phyloP scores from a whole-genome alignment of 2,329 filamentous ascomycete genomes.

The Botrytis deweyae region DNA sequence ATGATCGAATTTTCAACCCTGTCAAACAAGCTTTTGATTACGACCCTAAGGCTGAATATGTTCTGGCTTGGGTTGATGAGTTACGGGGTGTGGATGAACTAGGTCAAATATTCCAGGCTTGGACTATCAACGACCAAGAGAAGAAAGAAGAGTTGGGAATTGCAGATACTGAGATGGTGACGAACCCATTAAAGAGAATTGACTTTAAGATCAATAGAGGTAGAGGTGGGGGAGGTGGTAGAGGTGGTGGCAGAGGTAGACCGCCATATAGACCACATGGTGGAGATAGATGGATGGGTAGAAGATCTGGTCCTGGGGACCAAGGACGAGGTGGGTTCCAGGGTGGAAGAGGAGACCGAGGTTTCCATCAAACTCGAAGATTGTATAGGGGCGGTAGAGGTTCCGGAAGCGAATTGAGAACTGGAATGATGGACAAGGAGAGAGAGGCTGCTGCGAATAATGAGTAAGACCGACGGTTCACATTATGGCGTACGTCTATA shows the following conservation, averaged over 20 bases:
- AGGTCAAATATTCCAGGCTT: conserved; percentile 65
- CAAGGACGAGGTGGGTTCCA: conserved; percentile 17
- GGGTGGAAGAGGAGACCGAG: conserved; percentile 20
- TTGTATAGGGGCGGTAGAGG: conserved; percentile 24
- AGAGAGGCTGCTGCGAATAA: conserved; percentile 1
- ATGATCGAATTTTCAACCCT: conserved; percentile 72
- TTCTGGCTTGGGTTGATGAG: conserved; percentile 72
- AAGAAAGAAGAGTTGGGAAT: conserved; percentile 59
- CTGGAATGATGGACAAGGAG: conserved; percentile 22
- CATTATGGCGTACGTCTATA: background rate
- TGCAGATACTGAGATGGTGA: conserved; percentile 61
- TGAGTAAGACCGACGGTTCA: background rate
- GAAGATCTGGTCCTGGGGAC: conserved; percentile 4
- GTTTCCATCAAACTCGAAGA: conserved; percentile 2
- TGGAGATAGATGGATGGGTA: conserved; percentile 14
- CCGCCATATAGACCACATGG: conserved; percentile 13
- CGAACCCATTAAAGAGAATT: conserved; percentile 64
- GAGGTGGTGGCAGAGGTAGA: conserved; percentile 19
- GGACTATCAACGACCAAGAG: conserved; percentile 56
- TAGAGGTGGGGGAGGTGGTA: conserved; percentile 21
- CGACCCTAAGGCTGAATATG: conserved; percentile 66
- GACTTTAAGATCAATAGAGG: conserved; percentile 55
- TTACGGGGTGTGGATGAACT: conserved; percentile 50
- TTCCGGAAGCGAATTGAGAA: conserved; percentile 19
- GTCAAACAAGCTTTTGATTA: conserved; percentile 80